Evolutionary conservation across 805 yeast species (phyloP), one percentile per base, ranked within the genome.

Genomic region (Starmera dryadoides): DNA sequence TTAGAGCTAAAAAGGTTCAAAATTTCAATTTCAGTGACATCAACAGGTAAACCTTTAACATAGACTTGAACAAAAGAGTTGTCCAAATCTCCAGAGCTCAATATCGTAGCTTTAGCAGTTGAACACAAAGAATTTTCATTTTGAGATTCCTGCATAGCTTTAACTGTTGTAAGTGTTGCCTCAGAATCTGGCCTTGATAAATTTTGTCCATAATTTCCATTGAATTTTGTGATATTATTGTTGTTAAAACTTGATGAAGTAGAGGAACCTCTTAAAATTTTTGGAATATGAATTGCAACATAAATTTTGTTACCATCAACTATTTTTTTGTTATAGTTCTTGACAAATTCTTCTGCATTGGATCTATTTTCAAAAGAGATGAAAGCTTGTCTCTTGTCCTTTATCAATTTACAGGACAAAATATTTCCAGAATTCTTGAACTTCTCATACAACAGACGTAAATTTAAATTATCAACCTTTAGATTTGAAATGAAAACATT

Each of bases 401-500:
- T 52, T 41, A 36, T 64, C 64, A 30, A 68, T 40, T 67, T 68
- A 35, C 73, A 68, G 5, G 73, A 68, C 4, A 67, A 41, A 6
- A 69, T 60, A 36, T 64, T 68, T 19, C 79, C 79, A 53, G 60
- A 70, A 1, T 50, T 50, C 43, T 65, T 72, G 48, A 77, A 76
- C 8, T 64, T 62, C 39, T 71, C 77, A 52, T 69, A 75, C 46
- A 75, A 73, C 6, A 50, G 56, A 36, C 69, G 63, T 20, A 73
- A 66, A 0, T 78, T 64, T 30, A 68, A 46, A 11, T 48, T 33
- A 6, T 29, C 33, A 1, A 46, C 38, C 22, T 61, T 50, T 32
- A 75, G 54, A 38, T 72, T 69, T 5, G 76, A 62, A 39, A 75
- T 58, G 41, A 72, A 71, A 0, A 75, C 69, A 44, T 75, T 75